A percentile compares a stretch with the other conserved stretches of the same genome.
Conservation (phyloP, 1,284 basidiomycete genomes). For the Puccinia hordei region DNA sequence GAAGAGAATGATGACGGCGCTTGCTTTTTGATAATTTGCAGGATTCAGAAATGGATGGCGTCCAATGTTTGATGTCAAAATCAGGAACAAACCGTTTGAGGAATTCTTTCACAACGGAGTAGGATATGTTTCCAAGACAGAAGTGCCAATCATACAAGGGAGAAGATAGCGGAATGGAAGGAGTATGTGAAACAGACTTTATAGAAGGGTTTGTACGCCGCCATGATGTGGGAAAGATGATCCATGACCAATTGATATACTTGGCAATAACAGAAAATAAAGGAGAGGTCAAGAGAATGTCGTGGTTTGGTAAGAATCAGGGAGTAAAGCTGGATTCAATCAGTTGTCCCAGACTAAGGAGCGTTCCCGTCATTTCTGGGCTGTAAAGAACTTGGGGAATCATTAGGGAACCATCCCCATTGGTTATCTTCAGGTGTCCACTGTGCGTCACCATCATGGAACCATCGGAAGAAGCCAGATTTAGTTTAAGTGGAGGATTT, state of each 20-base stretch:
- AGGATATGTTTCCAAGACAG: background rate
- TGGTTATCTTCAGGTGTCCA: background rate
- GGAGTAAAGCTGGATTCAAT: background rate
- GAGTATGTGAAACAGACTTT: too few species aligned
- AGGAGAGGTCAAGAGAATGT: background rate
- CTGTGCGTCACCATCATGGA: constrained; percentile 9
- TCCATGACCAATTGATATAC: background rate
- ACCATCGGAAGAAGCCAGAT: background rate
- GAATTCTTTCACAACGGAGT: background rate
- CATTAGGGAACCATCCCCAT: background rate
- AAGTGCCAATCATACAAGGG: background rate
- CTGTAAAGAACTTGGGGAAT: constrained; percentile 4
- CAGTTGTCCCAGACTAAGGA: constrained; percentile 23
- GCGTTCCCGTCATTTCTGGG: constrained; percentile 15
- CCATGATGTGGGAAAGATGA: background rate
- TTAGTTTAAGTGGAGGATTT: background rate
- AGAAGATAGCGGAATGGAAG: too few species aligned
- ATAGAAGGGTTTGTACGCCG: background rate
- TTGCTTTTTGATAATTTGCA: background rate
- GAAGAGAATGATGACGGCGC: background rate
- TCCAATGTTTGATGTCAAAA: constrained; percentile 2
- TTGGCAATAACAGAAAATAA: background rate
- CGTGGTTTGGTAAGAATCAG: background rate
- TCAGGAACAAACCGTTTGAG: background rate
- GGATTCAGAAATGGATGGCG: background rate